These are phyloP conservation scores for Elsinoe fawcettii DNA, from an alignment of 2,329 filamentous ascomycete genomes.

Conservation along the genomic window DNA sequence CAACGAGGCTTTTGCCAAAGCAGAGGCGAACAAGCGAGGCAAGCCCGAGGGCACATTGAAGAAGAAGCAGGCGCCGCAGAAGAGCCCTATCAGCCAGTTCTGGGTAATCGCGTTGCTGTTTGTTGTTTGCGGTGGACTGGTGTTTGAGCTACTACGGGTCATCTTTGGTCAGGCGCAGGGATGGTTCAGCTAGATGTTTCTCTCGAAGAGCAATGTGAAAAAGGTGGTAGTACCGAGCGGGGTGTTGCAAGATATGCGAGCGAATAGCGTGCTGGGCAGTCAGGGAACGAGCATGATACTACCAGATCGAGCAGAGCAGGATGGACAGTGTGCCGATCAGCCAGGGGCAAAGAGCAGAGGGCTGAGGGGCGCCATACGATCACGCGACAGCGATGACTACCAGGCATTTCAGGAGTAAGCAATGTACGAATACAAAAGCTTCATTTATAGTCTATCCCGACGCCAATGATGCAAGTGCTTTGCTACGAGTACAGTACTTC, in stretches of 20 bases:
- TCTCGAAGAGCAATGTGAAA: too few relatives aligned
- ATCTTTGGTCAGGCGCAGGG: conserved; percentile 30
- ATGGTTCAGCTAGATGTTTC: neutral
- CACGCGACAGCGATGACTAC: neutral
- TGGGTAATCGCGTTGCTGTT: conserved; percentile 57
- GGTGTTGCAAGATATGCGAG: too few relatives aligned
- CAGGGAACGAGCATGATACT: neutral
- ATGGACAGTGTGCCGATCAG: neutral
- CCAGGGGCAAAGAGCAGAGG: neutral
- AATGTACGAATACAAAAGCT: conserved; percentile 12
- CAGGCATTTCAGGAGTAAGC: conserved; percentile 4
- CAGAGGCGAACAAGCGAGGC: conserved; percentile 66
- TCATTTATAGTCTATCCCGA: neutral
- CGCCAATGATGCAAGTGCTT: neutral
- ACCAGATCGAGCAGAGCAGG: neutral
- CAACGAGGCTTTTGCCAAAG: conserved; percentile 70
- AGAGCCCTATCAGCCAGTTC: conserved; percentile 45
- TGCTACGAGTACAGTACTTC: neutral
- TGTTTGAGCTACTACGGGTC: conserved; percentile 50
- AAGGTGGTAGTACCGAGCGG: too few relatives aligned
- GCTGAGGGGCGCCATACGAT: neutral
- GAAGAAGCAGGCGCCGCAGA: conserved; percentile 28
- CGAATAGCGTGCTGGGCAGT: neutral
- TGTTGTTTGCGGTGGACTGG: conserved; percentile 53
- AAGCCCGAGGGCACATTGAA: conserved; percentile 47